Percentiles rank a stretch among this genome's conserved stretches.
phyloP scores from a whole-genome alignment of 148 eudicot genomes.

The Drosera capensis region DNA sequence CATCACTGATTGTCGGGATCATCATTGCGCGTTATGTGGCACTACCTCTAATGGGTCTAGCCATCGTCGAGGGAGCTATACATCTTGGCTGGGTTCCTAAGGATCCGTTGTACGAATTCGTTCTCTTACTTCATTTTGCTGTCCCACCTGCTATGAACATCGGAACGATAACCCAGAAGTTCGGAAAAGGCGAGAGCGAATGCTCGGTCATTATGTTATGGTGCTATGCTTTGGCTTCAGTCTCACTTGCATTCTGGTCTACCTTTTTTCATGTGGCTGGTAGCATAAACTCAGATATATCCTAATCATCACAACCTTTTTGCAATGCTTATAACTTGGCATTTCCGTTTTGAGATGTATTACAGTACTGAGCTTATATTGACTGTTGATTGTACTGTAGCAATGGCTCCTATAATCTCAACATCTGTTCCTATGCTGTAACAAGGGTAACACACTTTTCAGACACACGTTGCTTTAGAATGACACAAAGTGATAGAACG shows the following conservation, averaged over 20 bases:
- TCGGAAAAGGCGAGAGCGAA: constrained; percentile 27
- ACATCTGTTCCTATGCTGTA: too few species aligned
- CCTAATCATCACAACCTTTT: too few species aligned
- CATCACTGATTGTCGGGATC: constrained; percentile 34
- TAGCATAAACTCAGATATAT: constrained; percentile 1
- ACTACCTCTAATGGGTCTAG: constrained; percentile 51
- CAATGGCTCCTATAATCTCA: too few species aligned
- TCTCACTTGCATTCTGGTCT: constrained; percentile 24
- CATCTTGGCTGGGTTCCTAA: constrained; percentile 26
- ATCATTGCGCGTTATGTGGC: constrained; percentile 35
- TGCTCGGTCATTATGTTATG: constrained; percentile 26
- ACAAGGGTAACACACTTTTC: too few species aligned
- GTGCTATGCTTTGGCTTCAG: constrained; percentile 19
- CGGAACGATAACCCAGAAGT: constrained; percentile 30
- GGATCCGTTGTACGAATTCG: constrained; percentile 55
- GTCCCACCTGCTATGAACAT: constrained; percentile 79
- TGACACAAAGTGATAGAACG: too few species aligned
- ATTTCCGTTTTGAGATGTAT: too few species aligned
- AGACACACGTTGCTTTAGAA: too few species aligned
- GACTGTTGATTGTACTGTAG: too few species aligned
- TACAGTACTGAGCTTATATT: too few species aligned
- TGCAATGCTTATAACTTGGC: too few species aligned
- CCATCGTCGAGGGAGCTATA: constrained; percentile 38
- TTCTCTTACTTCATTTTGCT: constrained; percentile 67
- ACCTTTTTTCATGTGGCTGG: constrained; percentile 24